These are phyloP conservation scores for Penicillium italicum DNA, from an alignment of 2,329 filamentous ascomycete genomes.

Conservation along the genomic window DNA sequence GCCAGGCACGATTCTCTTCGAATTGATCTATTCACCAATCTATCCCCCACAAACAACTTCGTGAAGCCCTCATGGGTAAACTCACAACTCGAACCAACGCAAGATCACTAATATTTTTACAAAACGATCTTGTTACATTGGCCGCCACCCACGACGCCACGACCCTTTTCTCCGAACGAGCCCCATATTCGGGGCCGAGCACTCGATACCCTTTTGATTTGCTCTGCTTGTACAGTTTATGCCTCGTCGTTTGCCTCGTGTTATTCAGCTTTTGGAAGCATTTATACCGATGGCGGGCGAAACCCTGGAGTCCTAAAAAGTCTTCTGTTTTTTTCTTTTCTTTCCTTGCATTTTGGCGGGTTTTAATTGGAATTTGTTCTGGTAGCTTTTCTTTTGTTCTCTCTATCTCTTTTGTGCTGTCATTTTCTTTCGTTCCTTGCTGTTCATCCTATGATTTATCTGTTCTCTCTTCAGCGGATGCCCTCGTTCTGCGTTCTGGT, in stretches of 20 bases:
- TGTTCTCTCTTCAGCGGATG: constrained; percentile 15
- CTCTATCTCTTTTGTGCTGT: constrained; percentile 3
- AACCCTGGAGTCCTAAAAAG: constrained; percentile 28
- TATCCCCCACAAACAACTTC: neutral
- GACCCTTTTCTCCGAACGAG: constrained; percentile 17
- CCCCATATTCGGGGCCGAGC: constrained; percentile 18
- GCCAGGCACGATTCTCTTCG: neutral
- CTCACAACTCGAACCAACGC: neutral
- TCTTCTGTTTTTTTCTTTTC: constrained; percentile 14
- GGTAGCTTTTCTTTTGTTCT: constrained; percentile 5
- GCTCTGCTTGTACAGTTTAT: constrained; percentile 25
- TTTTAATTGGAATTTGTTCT: constrained; percentile 13
- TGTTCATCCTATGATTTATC: constrained; percentile 1
- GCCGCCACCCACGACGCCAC: constrained; percentile 12
- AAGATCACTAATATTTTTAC: constrained; percentile 7
- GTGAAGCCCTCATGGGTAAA: neutral
- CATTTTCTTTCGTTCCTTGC: neutral
- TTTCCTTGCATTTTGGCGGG: constrained; percentile 15
- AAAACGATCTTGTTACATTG: constrained; percentile 7
- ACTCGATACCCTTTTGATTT: constrained; percentile 32
- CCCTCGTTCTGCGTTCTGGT: constrained; percentile 14
- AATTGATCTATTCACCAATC: neutral
- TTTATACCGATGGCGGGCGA: constrained; percentile 23
- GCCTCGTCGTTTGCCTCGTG: constrained; percentile 23
- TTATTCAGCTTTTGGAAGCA: constrained; percentile 17